phyloP scores from a whole-genome alignment of 2,329 filamentous ascomycete genomes.

The Neonectria faginata region DNA sequence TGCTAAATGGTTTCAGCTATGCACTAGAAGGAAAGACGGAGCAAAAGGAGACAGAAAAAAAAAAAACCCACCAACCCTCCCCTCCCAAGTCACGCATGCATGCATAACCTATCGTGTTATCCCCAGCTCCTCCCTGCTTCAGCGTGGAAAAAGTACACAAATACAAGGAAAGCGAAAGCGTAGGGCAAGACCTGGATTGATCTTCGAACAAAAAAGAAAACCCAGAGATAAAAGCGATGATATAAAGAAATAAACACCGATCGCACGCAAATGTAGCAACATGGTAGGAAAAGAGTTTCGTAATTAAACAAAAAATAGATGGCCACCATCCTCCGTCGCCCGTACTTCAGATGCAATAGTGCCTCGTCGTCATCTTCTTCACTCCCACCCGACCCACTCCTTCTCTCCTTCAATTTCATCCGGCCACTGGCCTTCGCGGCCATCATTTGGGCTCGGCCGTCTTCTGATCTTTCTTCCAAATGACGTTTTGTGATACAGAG shows the following conservation, averaged over 20 bases:
- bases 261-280: constrained; percentile 28
- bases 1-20: constrained; percentile 6
- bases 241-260: constrained; percentile 25
- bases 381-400: constrained; percentile 33
- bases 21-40: constrained; percentile 1
- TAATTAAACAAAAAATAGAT: constrained; percentile 66
- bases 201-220: constrained; percentile 16
- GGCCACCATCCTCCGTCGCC: constrained; percentile 54
- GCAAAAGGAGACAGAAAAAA: neutral
- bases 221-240: constrained; percentile 1
- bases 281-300: constrained; percentile 52
- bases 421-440: constrained; percentile 38
- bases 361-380: constrained; percentile 39
- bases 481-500: constrained; percentile 50
- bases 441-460: constrained; percentile 37
- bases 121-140: constrained; percentile 13
- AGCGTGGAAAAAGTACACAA: constrained; percentile 24
- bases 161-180: constrained; percentile 21
- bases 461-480: constrained; percentile 43
- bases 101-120: constrained; percentile 11
- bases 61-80: neutral
- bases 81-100: neutral
- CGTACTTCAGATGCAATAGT: constrained; percentile 50
- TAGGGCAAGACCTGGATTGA: constrained; percentile 10
- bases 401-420: constrained; percentile 32